A percentile compares a stretch with the other conserved stretches of the same genome.
Conservation (phyloP, 2,329 filamentous ascomycete genomes). For the Monilinia fructicola region DNA sequence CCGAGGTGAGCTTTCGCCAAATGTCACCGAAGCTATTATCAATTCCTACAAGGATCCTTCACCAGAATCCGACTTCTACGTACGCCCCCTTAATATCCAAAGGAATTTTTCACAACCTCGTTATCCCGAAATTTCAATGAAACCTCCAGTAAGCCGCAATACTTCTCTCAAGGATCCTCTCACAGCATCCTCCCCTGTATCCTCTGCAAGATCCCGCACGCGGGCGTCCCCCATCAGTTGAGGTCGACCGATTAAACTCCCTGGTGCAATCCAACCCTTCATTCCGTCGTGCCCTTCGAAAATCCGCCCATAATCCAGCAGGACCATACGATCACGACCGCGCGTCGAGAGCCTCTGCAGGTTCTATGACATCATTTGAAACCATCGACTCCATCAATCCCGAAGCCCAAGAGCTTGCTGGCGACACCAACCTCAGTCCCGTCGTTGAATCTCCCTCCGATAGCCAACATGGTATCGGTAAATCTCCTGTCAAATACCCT, state of each 20-base stretch:
- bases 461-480: slow-evolving; percentile 27
- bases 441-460: slow-evolving; percentile 38
- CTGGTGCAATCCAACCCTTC: slow-evolving; percentile 23
- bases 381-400: slow-evolving; percentile 24
- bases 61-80: slow-evolving; percentile 16
- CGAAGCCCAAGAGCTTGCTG: slow-evolving; percentile 18
- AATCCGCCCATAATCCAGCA: slow-evolving; percentile 27
- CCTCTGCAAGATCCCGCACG: slow-evolving; percentile 6
- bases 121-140: slow-evolving; percentile 13
- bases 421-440: slow-evolving; percentile 34
- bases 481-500: slow-evolving; percentile 35
- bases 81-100: slow-evolving; percentile 22
- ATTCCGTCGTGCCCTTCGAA: slow-evolving; percentile 16
- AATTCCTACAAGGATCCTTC: slow-evolving; percentile 19
- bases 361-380: slow-evolving; percentile 31
- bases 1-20: slow-evolving; percentile 14
- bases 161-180: slow-evolving; percentile 6
- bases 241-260: slow-evolving; percentile 17
- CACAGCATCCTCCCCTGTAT: slow-evolving; percentile 16
- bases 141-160: not conserved
- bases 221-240: slow-evolving; percentile 14
- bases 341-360: slow-evolving; percentile 10
- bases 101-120: slow-evolving; percentile 23
- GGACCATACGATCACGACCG: slow-evolving; percentile 35
- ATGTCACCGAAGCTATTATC: slow-evolving; percentile 18